phyloP scores from a whole-genome alignment of 2,329 filamentous ascomycete genomes.

The Gnomoniopsis sp. region DNA sequence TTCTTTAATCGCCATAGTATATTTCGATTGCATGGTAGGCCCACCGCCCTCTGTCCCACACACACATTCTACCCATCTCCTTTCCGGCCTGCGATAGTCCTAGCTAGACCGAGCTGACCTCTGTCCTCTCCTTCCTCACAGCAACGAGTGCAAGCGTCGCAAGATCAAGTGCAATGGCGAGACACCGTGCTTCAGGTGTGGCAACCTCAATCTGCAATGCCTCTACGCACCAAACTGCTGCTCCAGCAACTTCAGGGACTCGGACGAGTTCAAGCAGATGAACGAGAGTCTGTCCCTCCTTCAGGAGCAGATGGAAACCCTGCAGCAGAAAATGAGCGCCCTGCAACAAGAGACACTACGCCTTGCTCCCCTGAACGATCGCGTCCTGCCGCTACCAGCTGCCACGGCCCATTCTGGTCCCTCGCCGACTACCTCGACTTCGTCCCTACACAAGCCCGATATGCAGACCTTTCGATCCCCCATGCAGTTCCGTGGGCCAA shows the following conservation, averaged over 20 bases:
- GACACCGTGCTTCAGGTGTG: constrained; percentile 63
- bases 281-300: constrained; percentile 68
- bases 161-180: constrained; percentile 75
- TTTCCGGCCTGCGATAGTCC: background rate
- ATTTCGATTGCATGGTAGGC: constrained; percentile 61
- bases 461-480: constrained; percentile 47
- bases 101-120: background rate
- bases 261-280: constrained; percentile 85
- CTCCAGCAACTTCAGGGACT: constrained; percentile 82
- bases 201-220: constrained; percentile 64
- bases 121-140: constrained; percentile 27
- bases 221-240: constrained; percentile 66
- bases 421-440: constrained; percentile 41
- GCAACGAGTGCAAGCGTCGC: constrained; percentile 71
- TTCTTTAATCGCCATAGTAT: constrained; percentile 38
- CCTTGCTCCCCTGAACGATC: constrained; percentile 41
- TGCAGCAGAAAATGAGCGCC: constrained; percentile 69
- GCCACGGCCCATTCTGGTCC: constrained; percentile 32
- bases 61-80: background rate
- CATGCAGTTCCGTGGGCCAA: constrained; percentile 76
- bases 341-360: constrained; percentile 56
- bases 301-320: constrained; percentile 78
- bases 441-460: constrained; percentile 40
- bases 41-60: background rate
- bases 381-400: constrained; percentile 33